These are phyloP conservation scores for Diaporthe sp. DNA, from an alignment of 2,329 filamentous ascomycete genomes.

Conservation along the genomic window DNA sequence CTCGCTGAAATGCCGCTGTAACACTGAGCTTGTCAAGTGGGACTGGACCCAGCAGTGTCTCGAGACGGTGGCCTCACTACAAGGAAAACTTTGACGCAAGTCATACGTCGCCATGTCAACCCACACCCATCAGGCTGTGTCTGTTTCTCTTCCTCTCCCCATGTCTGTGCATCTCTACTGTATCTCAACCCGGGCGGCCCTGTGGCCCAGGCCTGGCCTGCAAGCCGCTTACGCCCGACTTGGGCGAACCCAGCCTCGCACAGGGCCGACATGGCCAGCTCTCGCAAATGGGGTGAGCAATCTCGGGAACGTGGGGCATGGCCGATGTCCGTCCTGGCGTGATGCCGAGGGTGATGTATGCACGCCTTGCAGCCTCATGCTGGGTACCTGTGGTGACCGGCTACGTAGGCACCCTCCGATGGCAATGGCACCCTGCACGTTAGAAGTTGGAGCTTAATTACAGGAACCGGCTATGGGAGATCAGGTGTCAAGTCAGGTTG, in stretches of 20 bases:
- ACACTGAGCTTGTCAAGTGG: conserved; percentile 30
- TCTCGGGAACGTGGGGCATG: conserved; percentile 26
- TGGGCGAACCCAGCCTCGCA: neutral
- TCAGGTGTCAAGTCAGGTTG: neutral
- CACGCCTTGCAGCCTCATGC: conserved; percentile 6
- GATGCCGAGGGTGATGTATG: conserved; percentile 22
- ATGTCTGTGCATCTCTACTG: neutral
- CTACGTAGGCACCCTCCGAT: neutral
- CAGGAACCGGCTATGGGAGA: neutral
- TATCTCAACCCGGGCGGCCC: too few species aligned
- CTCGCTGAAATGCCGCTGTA: conserved; percentile 40
- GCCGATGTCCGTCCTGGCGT: conserved; percentile 25
- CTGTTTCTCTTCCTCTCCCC: neutral
- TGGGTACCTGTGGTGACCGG: neutral
- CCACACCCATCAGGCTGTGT: neutral
- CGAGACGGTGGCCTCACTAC: conserved; percentile 32
- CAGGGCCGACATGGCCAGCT: neutral
- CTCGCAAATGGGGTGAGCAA: conserved; percentile 31
- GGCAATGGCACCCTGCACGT: neutral
- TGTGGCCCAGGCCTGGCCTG: conserved; percentile 3
- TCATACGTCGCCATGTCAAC: conserved; percentile 34
- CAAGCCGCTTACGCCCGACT: conserved; percentile 1
- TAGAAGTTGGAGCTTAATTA: neutral
- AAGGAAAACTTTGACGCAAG: conserved; percentile 24
- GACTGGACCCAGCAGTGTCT: conserved; percentile 34